phyloP scores from a whole-genome alignment of 371 early-diverging fungal species.

The Mortierella sp. region DNA sequence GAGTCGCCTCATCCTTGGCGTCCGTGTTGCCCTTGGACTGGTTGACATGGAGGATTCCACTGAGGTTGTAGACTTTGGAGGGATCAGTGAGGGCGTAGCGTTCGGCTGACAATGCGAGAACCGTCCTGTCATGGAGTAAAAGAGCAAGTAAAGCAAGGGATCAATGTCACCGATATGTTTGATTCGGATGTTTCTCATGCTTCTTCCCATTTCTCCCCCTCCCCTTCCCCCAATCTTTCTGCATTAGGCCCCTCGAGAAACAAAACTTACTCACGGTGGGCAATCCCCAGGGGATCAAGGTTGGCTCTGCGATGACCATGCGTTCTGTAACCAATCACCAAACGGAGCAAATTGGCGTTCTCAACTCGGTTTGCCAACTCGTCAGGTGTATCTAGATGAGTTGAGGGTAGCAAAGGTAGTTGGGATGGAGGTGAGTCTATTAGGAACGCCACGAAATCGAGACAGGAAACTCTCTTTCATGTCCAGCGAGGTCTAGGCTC shows the following conservation, averaged over 20 bases:
- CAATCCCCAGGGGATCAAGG: slow-evolving; percentile 89
- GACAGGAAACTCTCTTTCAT: too few relatives aligned
- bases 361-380: slow-evolving; percentile 85
- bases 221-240: not conserved
- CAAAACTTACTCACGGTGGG: slow-evolving; percentile 70
- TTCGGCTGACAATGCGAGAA: slow-evolving; percentile 83
- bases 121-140: slow-evolving; percentile 15
- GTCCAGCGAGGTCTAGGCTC: too few relatives aligned
- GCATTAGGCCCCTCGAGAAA: not conserved
- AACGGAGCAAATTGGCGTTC: slow-evolving; percentile 85
- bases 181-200: not conserved
- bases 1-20: slow-evolving; percentile 64
- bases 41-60: slow-evolving; percentile 83
- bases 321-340: slow-evolving; percentile 86
- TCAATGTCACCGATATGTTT: not conserved
- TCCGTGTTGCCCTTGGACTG: slow-evolving; percentile 58
- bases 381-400: slow-evolving; percentile 60
- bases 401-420: too few relatives aligned
- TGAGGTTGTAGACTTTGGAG: slow-evolving; percentile 67
- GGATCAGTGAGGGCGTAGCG: slow-evolving; percentile 80
- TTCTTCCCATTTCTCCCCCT: not conserved
- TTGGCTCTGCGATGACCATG: slow-evolving; percentile 88
- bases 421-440: too few relatives aligned
- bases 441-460: too few relatives aligned
- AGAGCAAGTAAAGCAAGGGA: not conserved